Percentiles rank a stretch among this genome's conserved stretches.
These are phyloP conservation scores for Yamadazyma dendronema DNA, from an alignment of 1,139 yeast species.

Conservation along the genomic window DNA sequence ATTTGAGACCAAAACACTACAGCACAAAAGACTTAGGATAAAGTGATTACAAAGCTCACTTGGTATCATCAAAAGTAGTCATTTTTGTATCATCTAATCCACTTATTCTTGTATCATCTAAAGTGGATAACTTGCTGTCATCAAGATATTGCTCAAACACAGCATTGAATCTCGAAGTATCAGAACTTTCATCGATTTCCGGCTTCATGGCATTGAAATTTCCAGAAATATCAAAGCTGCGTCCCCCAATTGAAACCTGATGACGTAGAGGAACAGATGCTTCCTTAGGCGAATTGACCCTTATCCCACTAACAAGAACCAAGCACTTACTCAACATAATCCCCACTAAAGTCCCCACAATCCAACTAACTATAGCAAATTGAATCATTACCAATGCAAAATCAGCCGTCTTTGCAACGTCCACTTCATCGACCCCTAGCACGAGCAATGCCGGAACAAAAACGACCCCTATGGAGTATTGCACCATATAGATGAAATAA, in stretches of 20 bases:
- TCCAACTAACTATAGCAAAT: constrained; percentile 22
- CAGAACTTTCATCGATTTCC: background rate
- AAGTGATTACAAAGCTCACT: too few relatives aligned
- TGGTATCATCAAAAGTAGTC: background rate
- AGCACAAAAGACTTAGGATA: too few relatives aligned
- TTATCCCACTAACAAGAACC: background rate
- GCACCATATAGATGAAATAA: constrained; percentile 13
- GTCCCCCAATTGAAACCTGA: too few relatives aligned
- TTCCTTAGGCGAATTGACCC: too few relatives aligned
- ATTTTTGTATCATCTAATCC: background rate
- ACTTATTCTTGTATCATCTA: background rate
- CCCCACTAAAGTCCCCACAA: constrained; percentile 21
- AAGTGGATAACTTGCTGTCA: constrained; percentile 1
- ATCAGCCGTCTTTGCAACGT: constrained; percentile 6
- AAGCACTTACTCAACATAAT: constrained; percentile 4
- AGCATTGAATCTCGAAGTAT: background rate
- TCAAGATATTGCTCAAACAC: background rate
- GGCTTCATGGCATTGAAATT: too few relatives aligned
- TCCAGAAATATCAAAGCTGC: too few relatives aligned
- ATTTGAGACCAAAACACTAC: too few relatives aligned
- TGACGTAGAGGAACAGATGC: too few relatives aligned
- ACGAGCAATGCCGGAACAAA: constrained; percentile 20
- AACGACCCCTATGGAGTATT: constrained; percentile 21
- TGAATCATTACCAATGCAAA: constrained; percentile 15
- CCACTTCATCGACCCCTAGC: constrained; percentile 14